phyloP scores from a whole-genome alignment of 805 yeast species.

The Candida easanensis region DNA sequence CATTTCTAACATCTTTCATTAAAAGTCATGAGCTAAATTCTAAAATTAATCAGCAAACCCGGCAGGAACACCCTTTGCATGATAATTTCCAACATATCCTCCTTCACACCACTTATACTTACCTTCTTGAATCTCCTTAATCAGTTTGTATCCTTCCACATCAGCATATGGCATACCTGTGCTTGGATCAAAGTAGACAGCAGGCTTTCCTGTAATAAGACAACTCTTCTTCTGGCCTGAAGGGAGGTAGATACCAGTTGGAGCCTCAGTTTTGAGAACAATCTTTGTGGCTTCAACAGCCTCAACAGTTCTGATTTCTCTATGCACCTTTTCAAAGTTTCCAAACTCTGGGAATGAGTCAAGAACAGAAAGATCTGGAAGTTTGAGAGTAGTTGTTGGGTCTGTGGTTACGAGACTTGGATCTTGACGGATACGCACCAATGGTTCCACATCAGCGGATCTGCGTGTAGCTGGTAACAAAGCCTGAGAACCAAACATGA shows the following conservation, averaged over 20 bases:
- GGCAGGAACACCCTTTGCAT: conserved; percentile 85
- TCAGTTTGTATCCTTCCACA: conserved; percentile 73
- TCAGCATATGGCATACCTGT: conserved; percentile 84
- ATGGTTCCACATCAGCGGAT: conserved; percentile 52
- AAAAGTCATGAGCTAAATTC: too few relatives aligned
- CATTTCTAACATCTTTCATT: too few relatives aligned
- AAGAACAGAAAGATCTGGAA: conserved; percentile 39
- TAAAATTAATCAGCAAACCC: conserved; percentile 51
- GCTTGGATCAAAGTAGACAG: conserved; percentile 83
- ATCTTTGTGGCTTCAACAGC: conserved; percentile 43
- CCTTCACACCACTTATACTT: conserved; percentile 51
- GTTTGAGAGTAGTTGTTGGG: conserved; percentile 35
- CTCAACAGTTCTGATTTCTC: conserved; percentile 18
- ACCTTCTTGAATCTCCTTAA: conserved; percentile 57
- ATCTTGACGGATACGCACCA: conserved; percentile 38
- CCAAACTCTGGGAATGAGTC: conserved; percentile 57
- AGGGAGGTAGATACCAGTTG: conserved; percentile 68
- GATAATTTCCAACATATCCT: conserved; percentile 51
- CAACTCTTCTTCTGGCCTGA: conserved; percentile 68
- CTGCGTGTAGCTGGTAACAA: conserved; percentile 49
- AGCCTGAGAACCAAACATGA: conserved; percentile 62
- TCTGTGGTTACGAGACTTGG: background rate
- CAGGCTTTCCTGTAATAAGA: conserved; percentile 73
- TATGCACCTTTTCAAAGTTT: conserved; percentile 44
- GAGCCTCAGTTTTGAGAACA: conserved; percentile 64